phyloP scores from a whole-genome alignment of 768 basidiomycete species.

The Bullera alba region DNA sequence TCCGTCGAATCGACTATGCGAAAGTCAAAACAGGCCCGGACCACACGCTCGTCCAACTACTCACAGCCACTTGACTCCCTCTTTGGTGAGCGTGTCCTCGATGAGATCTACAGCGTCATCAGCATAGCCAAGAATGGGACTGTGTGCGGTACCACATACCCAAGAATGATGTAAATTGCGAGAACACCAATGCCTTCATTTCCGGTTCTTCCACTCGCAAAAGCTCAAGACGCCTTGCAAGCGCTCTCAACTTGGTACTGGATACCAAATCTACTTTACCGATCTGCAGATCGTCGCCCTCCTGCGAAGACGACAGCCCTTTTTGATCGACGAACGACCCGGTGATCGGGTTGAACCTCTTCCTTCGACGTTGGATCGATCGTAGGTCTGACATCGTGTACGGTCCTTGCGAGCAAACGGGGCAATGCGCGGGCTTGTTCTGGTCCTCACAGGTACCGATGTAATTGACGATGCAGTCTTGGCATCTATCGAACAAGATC shows the following conservation, averaged over 20 bases:
- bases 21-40: not conserved
- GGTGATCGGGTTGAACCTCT: constrained; percentile 27
- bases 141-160: constrained; percentile 17
- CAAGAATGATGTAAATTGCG: constrained; percentile 42
- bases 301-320: constrained; percentile 5
- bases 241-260: constrained; percentile 83
- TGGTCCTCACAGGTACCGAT: constrained; percentile 64
- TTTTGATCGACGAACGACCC: constrained; percentile 18
- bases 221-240: constrained; percentile 65
- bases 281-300: constrained; percentile 51
- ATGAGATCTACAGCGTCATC: constrained; percentile 31
- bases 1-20: constrained; percentile 70
- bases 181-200: constrained; percentile 53
- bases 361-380: constrained; percentile 29
- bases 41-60: not conserved
- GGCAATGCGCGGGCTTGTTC: constrained; percentile 66
- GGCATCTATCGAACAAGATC: constrained; percentile 54
- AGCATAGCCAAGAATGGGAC: not conserved
- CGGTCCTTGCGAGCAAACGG: constrained; percentile 56
- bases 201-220: constrained; percentile 55
- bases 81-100: constrained; percentile 40
- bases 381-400: constrained; percentile 36
- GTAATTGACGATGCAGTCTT: constrained; percentile 76
- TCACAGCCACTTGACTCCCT: constrained; percentile 38
- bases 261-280: constrained; percentile 77